Percentiles rank a stretch among this genome's conserved stretches.
Conservation (phyloP, 2,329 filamentous ascomycete species). For the Parascedosporium putredinis region DNA sequence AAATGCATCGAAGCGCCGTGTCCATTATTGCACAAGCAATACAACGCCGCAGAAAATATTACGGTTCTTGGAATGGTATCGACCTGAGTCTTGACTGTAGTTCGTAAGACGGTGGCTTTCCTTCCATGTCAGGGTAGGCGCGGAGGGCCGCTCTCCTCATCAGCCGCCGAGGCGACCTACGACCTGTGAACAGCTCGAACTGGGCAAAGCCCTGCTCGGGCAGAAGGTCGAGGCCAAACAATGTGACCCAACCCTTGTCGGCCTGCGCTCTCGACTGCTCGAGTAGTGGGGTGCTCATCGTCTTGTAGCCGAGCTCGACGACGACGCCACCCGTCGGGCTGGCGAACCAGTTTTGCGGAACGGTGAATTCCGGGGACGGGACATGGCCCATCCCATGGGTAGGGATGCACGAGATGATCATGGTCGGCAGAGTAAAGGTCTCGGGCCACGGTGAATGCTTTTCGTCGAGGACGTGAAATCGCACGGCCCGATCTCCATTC, state of each 20-base stretch:
- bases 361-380: constrained; percentile 58
- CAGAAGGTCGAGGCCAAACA: constrained; percentile 66
- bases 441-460: constrained; percentile 54
- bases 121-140: constrained; percentile 32
- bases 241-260: constrained; percentile 58
- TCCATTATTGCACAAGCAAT: no score
- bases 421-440: constrained; percentile 53
- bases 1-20: no score
- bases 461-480: constrained; percentile 48
- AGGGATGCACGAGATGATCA: constrained; percentile 68
- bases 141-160: constrained; percentile 58
- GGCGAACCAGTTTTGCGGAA: constrained; percentile 59
- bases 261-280: constrained; percentile 53
- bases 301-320: constrained; percentile 65
- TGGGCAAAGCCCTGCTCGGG: constrained; percentile 74
- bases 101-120: constrained; percentile 27
- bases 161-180: constrained; percentile 37
- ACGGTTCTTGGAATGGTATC: constrained; percentile 30
- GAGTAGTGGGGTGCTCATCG: constrained; percentile 60
- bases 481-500: constrained; percentile 16
- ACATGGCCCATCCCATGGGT: constrained; percentile 54
- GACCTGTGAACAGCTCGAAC: constrained; percentile 70
- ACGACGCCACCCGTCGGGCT: constrained; percentile 68
- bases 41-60: no score
- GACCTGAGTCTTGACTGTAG: constrained; percentile 28